Evolutionary conservation across 2,329 filamentous ascomycete species (phyloP), one percentile per base, ranked within the genome.

Genomic region (Colletotrichum sp.): DNA sequence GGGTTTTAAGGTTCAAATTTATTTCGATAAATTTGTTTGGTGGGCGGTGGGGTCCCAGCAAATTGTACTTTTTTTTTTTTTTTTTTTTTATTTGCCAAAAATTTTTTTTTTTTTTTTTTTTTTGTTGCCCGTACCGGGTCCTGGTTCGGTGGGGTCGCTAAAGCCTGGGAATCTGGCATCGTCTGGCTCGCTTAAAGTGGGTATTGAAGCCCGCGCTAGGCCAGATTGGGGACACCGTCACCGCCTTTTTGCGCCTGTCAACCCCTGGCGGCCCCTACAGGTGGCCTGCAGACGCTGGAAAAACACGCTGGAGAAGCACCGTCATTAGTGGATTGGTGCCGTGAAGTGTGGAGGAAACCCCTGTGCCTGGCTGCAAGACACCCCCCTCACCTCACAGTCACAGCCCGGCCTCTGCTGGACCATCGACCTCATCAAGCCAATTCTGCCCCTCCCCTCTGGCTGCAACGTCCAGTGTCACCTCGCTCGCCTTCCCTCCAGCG

Each of bases 91-190:
- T n/a, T n/a, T n/a, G n/a, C n/a, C n/a, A n/a, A n/a, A n/a, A n/a
- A n/a, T 78, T 64, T 75, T 75, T 68, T 71, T 65, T 43, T 34
- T 32, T 30, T 68, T 72, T 77, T 78, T 80, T 81, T 80, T 78
- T 82, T 78, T 77, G 79, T 79, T 75, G 79, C 79, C 80, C 80
- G 79, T 80, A 78, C 81, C 30, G 39, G 59, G 21, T 26, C 68
- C 61, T 30, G 48, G 28, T 71, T 63, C 12, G 21, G 73, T 73
- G 70, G 73, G 73, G 63, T 59, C 36, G 28, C 26, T 34, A 43
- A 39, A 24, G 30, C 16, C 36, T 64, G 55, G 52, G 70, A 67
- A 75, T 59, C 61, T 75, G 59, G 67, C 66, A 72, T 68, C 66
- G 48, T 71, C 69, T 72, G 65, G 55, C 28, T 76, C 71, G 71